Conservation (phyloP, 805 yeast genomes). For the Myxozyma vanderwaltii region DNA sequence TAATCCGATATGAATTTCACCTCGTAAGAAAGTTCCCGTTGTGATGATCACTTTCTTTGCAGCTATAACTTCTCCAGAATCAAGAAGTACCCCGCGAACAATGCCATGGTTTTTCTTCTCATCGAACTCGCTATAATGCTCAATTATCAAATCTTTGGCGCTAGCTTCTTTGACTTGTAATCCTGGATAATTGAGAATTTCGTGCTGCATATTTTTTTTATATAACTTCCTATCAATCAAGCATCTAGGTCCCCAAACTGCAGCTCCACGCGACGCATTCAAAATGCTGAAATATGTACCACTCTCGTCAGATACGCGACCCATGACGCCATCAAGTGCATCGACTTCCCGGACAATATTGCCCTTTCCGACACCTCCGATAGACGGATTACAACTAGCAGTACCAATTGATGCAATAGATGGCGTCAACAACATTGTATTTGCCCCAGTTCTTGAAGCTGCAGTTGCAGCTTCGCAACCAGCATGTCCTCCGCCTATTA, state of each 20-base stretch:
- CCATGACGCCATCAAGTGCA: constrained; percentile 92
- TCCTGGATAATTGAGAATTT: constrained; percentile 53
- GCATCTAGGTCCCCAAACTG: constrained; percentile 98
- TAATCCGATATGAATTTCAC: constrained; percentile 90
- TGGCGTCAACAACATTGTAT: constrained; percentile 77
- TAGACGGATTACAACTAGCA: constrained; percentile 94
- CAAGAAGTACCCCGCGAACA: constrained; percentile 73
- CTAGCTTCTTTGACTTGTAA: constrained; percentile 67
- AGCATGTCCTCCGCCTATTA: constrained; percentile 98
- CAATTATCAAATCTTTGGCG: constrained; percentile 82
- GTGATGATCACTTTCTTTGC: constrained; percentile 79
- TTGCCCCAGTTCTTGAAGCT: constrained; percentile 78
- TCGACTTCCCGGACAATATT: constrained; percentile 89
- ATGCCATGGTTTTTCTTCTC: constrained; percentile 16
- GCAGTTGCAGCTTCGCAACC: constrained; percentile 98
- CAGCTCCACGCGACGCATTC: constrained; percentile 87
- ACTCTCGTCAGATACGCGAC: constrained; percentile 83
- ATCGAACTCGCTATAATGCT: constrained; percentile 31
- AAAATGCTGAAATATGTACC: constrained; percentile 89
- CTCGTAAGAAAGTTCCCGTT: constrained; percentile 94
- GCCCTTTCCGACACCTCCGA: constrained; percentile 99
- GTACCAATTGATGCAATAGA: constrained; percentile 76
- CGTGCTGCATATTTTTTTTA: constrained; percentile 73
- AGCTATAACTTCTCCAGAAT: constrained; percentile 61
- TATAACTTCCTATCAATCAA: constrained; percentile 89